Evolutionary conservation across 2,329 filamentous ascomycete genomes (phyloP).

Genomic region (Colletotrichum caudatum): DNA sequence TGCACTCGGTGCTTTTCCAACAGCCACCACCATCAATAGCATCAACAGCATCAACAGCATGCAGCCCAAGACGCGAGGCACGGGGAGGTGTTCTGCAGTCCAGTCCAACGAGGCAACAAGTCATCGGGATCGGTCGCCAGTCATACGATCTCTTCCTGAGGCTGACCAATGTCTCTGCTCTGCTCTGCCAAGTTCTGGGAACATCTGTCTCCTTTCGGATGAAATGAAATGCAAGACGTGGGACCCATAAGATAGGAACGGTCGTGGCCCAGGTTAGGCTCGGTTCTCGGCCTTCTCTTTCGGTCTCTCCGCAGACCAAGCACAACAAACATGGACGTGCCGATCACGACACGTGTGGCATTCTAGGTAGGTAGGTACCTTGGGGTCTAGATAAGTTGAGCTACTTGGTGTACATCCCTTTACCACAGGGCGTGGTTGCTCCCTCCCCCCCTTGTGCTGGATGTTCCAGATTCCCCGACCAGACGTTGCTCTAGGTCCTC

Average conservation of each 20-base stretch:
- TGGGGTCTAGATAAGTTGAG: too few species aligned
- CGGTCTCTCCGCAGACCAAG: constrained; percentile 9
- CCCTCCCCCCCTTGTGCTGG: constrained; percentile 11
- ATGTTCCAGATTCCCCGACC: constrained; percentile 20
- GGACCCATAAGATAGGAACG: neutral
- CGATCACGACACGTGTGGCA: neutral
- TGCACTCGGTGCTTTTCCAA: neutral
- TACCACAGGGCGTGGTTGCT: neutral
- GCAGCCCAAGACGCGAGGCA: neutral
- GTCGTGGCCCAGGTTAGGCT: neutral
- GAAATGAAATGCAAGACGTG: constrained; percentile 12
- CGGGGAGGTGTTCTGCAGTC: neutral
- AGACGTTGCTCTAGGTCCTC: constrained; percentile 24
- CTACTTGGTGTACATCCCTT: too few species aligned
- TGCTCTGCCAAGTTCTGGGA: constrained; percentile 2
- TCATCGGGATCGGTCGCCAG: neutral
- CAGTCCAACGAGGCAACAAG: neutral
- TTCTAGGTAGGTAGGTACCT: too few species aligned
- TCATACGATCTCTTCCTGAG: neutral
- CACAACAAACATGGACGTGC: neutral
- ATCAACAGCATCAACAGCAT: neutral
- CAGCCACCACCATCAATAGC: neutral
- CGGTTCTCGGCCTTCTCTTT: constrained; percentile 16
- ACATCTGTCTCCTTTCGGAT: constrained; percentile 16
- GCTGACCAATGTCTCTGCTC: neutral